Evolutionary conservation across 257 asterid species (phyloP), one percentile per base, ranked within the genome.

Genomic region (Lavandula angustifolia): DNA sequence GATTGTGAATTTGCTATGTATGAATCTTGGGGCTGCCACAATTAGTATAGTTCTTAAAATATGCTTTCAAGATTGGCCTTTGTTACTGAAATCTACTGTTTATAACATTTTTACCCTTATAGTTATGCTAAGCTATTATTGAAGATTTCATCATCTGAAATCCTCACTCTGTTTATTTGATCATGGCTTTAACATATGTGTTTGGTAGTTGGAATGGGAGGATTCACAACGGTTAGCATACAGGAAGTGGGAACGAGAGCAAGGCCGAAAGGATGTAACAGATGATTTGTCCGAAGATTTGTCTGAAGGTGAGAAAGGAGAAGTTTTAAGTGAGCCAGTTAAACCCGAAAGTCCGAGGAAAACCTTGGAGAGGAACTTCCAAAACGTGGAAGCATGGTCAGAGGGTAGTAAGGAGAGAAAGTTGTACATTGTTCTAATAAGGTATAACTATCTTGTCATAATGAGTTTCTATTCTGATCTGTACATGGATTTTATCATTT

Each of bases 381-480:
- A 89, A 60, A 84, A 71, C 67, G 73, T 88, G 91, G 98, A 91
- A 74, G 87, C 87, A 18, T 91, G 98, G 98, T 75, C 68, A 62
- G 84, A 60, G 85, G 88, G 67, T 13, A 82, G 80, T 50, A 71
- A 76, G 47, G 71, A 86, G 60, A 70, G 78, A 53, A 79, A 82
- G 59, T 79, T 86, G 6, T 86, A 84, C 76, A 73, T 86, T 60
- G 85, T 86, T 50, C 75, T 86, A 76, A 84, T 84, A 71, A 86
- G 95, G 95, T 86, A 73, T 0, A 16, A 51, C n/a, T 46, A 46
- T 54, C 22, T 32, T 55, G 43, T 7, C 50, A n/a, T 42, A 52
- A 38, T 12, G 14, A 17, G 52, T 47, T 73, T 33, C 1, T 62
- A 29, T 54, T 31, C 31, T 33, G 35, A 33, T 40, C 41, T 48